Conservation (phyloP, 202 grass and related monocot genomes). For the Panicum virgatum region DNA sequence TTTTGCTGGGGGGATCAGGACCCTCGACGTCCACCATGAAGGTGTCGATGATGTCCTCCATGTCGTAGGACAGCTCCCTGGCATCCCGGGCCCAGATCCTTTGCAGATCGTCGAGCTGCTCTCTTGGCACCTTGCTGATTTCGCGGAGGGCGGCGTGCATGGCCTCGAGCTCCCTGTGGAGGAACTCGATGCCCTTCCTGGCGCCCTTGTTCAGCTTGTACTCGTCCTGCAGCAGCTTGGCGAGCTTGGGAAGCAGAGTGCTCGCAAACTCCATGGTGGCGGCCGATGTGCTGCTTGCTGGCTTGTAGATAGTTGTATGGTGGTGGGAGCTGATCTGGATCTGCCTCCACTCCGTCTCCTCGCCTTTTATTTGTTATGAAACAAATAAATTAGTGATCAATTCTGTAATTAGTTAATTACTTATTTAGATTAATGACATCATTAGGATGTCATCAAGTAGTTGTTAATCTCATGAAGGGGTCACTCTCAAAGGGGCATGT, state of each 20-base stretch:
- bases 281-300: too few species aligned
- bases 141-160: neutral
- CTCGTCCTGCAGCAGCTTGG: neutral
- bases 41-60: neutral
- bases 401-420: too few species aligned
- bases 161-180: neutral
- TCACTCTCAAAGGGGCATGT: too few species aligned
- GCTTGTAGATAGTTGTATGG: too few species aligned
- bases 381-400: too few species aligned
- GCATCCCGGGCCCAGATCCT: neutral
- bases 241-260: neutral
- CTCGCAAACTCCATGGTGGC: neutral
- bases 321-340: too few species aligned
- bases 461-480: too few species aligned
- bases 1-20: neutral
- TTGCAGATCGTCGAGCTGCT: neutral
- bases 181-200: neutral
- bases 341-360: too few species aligned
- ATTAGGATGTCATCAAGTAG: too few species aligned
- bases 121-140: neutral
- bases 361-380: too few species aligned
- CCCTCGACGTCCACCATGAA: neutral
- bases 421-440: too few species aligned
- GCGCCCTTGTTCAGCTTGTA: neutral
- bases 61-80: neutral